These are phyloP conservation scores for Mycosarcoma mackinlayi DNA, from an alignment of 1,284 basidiomycete genomes.

Conservation along the genomic window DNA sequence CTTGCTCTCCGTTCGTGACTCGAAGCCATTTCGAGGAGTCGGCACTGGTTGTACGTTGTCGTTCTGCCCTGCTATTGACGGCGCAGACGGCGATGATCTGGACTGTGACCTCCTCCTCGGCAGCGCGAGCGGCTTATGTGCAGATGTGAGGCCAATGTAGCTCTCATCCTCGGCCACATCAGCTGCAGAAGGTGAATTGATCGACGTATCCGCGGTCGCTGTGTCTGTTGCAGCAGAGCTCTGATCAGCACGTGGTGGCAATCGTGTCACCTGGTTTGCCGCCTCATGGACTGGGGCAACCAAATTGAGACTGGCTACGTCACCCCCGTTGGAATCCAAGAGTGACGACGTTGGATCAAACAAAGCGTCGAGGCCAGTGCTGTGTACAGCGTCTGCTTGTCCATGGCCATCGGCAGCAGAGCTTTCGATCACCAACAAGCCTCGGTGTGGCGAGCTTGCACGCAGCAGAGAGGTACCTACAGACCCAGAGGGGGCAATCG, in stretches of 20 bases:
- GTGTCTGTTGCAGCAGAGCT: background rate
- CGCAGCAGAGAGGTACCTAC: constrained; percentile 7
- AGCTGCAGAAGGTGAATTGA: background rate
- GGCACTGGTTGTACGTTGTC: constrained; percentile 6
- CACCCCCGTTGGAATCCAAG: constrained; percentile 11
- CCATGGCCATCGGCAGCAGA: background rate
- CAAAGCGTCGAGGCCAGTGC: background rate
- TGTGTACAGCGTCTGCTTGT: background rate
- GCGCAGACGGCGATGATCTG: constrained; percentile 6
- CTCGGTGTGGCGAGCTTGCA: constrained; percentile 13
- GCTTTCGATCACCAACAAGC: background rate
- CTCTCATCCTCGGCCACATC: background rate
- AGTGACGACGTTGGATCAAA: constrained; percentile 3
- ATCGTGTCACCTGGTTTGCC: background rate
- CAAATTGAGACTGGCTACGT: constrained; percentile 19
- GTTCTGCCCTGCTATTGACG: too few species aligned
- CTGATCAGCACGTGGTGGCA: too few species aligned
- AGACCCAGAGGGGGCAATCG: constrained; percentile 28
- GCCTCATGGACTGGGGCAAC: constrained; percentile 14
- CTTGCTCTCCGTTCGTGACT: background rate
- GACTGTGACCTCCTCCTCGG: constrained; percentile 22
- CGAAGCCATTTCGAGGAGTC: background rate
- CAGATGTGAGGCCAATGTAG: constrained; percentile 18
- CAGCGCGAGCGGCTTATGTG: constrained; percentile 15
- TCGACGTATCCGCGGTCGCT: background rate